Conservation (phyloP, 1,284 basidiomycete genomes). For the Ustilago crameri region DNA sequence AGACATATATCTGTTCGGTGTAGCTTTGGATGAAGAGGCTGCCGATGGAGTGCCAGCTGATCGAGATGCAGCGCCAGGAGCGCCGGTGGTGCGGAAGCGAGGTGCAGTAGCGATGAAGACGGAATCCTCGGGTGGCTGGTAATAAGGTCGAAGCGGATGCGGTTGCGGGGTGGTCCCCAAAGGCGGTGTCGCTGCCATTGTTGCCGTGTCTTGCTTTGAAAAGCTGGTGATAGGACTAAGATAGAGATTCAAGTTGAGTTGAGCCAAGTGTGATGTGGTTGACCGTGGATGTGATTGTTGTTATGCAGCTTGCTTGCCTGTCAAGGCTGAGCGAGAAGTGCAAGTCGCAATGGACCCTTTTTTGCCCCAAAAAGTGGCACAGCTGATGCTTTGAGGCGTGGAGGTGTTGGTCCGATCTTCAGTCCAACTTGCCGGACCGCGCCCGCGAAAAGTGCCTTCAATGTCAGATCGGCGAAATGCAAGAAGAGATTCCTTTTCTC, state of each 20-base stretch:
- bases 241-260: slow-evolving; percentile 1
- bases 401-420: slow-evolving; percentile 33
- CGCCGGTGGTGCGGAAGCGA: slow-evolving; percentile 42
- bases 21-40: slow-evolving; percentile 10
- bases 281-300: not conserved
- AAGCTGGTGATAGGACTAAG: not conserved
- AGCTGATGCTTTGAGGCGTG: slow-evolving; percentile 21
- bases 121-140: slow-evolving; percentile 55
- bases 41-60: slow-evolving; percentile 12
- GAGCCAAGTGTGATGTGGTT: not conserved
- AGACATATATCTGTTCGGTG: slow-evolving; percentile 54
- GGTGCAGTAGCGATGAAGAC: slow-evolving; percentile 59
- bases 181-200: slow-evolving; percentile 11
- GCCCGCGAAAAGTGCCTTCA: no score
- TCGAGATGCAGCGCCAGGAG: slow-evolving; percentile 14
- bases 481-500: no score
- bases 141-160: slow-evolving; percentile 63
- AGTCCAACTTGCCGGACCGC: not conserved
- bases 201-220: slow-evolving; percentile 10
- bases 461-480: not conserved
- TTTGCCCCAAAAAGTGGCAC: not conserved
- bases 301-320: not conserved
- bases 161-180: slow-evolving; percentile 23
- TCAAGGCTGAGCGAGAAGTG: slow-evolving; percentile 13
- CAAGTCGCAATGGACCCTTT: slow-evolving; percentile 27